Conservation (phyloP, 75 land plant species). For the Pseudotsuga menziesii region DNA sequence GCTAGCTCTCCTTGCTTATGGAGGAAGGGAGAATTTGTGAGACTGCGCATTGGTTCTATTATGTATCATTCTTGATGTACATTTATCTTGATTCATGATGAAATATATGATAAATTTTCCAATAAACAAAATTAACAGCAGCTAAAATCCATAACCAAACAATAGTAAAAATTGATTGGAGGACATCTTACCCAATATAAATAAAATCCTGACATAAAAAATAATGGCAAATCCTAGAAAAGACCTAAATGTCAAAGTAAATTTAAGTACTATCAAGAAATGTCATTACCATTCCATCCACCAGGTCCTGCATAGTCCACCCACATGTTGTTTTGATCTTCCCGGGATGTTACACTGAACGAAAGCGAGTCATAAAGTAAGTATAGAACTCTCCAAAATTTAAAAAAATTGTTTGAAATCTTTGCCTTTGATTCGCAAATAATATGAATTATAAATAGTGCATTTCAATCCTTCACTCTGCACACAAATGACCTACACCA, state of each 20-base stretch:
- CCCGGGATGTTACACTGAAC: constrained; percentile 50
- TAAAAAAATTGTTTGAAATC: neutral
- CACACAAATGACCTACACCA: no score
- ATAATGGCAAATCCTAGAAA: neutral
- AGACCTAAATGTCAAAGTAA: constrained; percentile 1
- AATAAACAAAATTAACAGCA: neutral
- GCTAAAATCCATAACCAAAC: neutral
- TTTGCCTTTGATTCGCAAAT: neutral
- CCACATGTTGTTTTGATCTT: constrained; percentile 63
- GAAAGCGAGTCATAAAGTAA: neutral
- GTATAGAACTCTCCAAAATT: neutral
- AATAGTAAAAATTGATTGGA: neutral
- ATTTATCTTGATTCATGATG: no score
- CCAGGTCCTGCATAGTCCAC: constrained; percentile 75
- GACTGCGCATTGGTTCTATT: no score
- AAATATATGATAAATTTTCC: no score
- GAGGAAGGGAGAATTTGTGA: no score
- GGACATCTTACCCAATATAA: neutral
- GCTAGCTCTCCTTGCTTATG: no score
- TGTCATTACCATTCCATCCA: constrained; percentile 72
- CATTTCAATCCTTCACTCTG: no score
- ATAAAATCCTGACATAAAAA: neutral
- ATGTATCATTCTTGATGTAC: no score
- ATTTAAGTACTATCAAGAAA: neutral
- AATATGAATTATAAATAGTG: no score